Evolutionary conservation across 768 basidiomycete genomes (phyloP).

Genomic region (Hygrocybe punicea): DNA sequence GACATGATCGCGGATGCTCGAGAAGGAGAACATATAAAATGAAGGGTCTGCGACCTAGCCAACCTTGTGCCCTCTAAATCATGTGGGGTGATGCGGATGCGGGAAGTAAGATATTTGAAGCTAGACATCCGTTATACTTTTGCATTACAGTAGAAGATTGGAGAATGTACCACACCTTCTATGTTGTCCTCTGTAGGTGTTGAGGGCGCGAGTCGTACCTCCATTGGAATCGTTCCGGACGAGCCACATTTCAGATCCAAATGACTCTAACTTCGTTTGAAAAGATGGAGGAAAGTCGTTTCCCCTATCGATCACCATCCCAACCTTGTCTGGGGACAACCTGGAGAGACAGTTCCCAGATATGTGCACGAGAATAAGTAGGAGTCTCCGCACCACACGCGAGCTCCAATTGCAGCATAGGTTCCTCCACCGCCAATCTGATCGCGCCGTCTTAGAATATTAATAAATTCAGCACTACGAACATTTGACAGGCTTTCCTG

Average conservation of each 20-base stretch:
- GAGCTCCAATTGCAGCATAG: conserved; percentile 73
- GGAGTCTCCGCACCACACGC: conserved; percentile 59
- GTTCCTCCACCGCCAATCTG: conserved; percentile 91
- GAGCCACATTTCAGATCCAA: conserved; percentile 75
- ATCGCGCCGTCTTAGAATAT: neutral
- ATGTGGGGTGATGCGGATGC: conserved; percentile 64
- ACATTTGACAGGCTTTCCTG: conserved; percentile 43
- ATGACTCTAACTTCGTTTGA: conserved; percentile 51
- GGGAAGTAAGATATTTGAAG: conserved; percentile 74
- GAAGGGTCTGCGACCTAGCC: conserved; percentile 51
- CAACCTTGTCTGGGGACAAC: conserved; percentile 61
- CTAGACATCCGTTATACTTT: conserved; percentile 33
- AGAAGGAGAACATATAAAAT: conserved; percentile 82
- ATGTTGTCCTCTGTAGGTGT: conserved; percentile 69
- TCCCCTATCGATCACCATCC: conserved; percentile 85
- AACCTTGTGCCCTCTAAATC: conserved; percentile 60
- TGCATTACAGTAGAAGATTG: neutral
- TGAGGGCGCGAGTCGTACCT: conserved; percentile 69
- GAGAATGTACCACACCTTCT: conserved; percentile 49
- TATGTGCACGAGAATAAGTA: neutral
- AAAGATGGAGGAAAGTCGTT: conserved; percentile 66
- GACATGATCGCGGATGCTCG: conserved; percentile 65
- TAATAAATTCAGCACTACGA: neutral
- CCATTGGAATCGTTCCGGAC: conserved; percentile 57
- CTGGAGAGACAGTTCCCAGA: conserved; percentile 34